Evolutionary conservation across 1,284 basidiomycete genomes (phyloP).

Genomic region (Cryptococcus sp.): DNA sequence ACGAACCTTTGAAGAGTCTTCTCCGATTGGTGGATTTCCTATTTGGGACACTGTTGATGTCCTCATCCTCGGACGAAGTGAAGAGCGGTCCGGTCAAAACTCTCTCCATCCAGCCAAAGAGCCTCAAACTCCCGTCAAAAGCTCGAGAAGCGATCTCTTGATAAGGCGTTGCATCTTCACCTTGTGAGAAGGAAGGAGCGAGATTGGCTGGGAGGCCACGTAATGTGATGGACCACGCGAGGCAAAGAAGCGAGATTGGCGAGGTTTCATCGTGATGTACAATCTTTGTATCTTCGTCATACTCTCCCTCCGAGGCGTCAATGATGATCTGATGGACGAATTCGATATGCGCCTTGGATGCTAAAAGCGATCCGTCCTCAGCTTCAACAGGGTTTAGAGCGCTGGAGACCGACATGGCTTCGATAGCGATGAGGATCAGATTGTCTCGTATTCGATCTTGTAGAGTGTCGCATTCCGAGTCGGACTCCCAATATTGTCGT

Average conservation of each 20-base stretch:
- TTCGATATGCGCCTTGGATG: constrained; percentile 24
- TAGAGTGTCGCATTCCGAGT: constrained; percentile 23
- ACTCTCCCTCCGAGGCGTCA: constrained; percentile 18
- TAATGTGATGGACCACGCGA: constrained; percentile 42
- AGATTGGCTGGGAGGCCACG: constrained; percentile 22
- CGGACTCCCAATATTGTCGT: constrained; percentile 35
- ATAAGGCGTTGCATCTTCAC: constrained; percentile 17
- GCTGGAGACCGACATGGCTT: constrained; percentile 25
- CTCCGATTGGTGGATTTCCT: constrained; percentile 21
- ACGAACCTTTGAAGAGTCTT: constrained; percentile 38
- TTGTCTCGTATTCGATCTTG: constrained; percentile 33
- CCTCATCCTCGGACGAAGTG: constrained; percentile 12
- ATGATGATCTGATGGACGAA: constrained; percentile 33
- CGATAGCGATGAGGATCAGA: constrained; percentile 33
- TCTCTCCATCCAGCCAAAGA: constrained; percentile 39
- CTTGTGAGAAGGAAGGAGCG: constrained; percentile 15
- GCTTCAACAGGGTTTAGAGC: constrained; percentile 4
- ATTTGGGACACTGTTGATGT: constrained; percentile 10
- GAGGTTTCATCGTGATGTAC: neutral
- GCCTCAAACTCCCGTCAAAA: constrained; percentile 22
- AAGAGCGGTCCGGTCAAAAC: constrained; percentile 35
- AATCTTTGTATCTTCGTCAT: neutral
- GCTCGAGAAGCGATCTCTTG: constrained; percentile 30
- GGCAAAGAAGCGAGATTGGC: constrained; percentile 39
- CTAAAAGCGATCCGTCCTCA: constrained; percentile 24